Evolutionary conservation across 257 asterid genomes (phyloP).

Genomic region (Gentiana macrophylla): DNA sequence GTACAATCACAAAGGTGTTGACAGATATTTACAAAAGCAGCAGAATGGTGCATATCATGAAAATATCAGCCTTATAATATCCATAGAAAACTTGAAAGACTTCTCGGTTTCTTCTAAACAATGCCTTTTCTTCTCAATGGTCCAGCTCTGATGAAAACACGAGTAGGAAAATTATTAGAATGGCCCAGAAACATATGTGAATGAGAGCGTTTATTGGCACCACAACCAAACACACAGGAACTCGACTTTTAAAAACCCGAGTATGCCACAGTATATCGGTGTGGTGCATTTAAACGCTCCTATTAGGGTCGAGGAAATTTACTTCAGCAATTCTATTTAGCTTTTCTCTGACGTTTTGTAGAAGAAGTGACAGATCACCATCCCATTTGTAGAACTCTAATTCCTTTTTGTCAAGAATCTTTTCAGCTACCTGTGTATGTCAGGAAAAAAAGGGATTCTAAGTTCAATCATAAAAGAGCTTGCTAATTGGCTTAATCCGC

Average conservation of each 20-base stretch:
- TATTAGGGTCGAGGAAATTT: conserved; percentile 6
- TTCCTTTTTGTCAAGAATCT: conserved; percentile 57
- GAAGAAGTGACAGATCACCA: conserved; percentile 57
- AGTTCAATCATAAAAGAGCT: not conserved
- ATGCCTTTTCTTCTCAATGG: conserved; percentile 76
- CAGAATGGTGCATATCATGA: conserved; percentile 23
- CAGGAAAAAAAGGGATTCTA: not conserved
- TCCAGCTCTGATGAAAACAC: conserved; percentile 50
- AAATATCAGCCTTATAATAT: conserved; percentile 67
- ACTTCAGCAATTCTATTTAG: conserved; percentile 77
- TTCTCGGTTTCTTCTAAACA: conserved; percentile 91
- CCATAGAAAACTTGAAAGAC: conserved; percentile 86
- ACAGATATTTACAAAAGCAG: not conserved
- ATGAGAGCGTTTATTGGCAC: not conserved
- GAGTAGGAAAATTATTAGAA: conserved; percentile 1
- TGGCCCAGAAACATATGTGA: not conserved
- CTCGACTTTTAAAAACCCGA: not conserved
- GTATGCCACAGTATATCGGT: not conserved
- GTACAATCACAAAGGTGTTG: too few species aligned
- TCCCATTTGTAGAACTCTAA: conserved; percentile 96
- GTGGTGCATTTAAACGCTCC: too few species aligned
- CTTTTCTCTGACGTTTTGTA: conserved; percentile 82
- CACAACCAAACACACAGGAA: not conserved
- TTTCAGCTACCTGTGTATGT: conserved; percentile 53
- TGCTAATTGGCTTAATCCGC: too few species aligned